These are phyloP conservation scores for Ceratocystis cacaofunesta DNA, from an alignment of 2,329 filamentous ascomycete genomes.

Conservation along the genomic window DNA sequence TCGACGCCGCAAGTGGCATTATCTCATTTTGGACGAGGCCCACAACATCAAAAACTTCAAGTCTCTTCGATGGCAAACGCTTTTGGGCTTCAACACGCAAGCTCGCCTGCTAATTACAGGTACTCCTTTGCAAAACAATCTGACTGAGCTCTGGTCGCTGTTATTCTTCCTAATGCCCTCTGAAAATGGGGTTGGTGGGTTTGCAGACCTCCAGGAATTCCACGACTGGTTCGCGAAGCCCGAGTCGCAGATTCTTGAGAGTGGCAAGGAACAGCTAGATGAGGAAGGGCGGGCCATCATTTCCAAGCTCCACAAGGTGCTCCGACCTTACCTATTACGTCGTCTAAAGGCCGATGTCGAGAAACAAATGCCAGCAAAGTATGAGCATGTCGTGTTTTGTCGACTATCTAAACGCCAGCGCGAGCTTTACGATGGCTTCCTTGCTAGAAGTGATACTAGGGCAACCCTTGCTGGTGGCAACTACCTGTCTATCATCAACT, in stretches of 20 bases:
- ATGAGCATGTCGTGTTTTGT: slow-evolving; percentile 93
- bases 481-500: slow-evolving; percentile 96
- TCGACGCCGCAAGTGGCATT: slow-evolving; percentile 86
- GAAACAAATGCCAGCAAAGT: slow-evolving; percentile 97
- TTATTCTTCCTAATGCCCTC: slow-evolving; percentile 94
- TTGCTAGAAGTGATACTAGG: slow-evolving; percentile 77
- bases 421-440: slow-evolving; percentile 90
- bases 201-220: slow-evolving; percentile 90
- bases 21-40: slow-evolving; percentile 94
- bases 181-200: slow-evolving; percentile 72
- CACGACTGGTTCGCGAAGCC: slow-evolving; percentile 92
- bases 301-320: slow-evolving; percentile 80
- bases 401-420: slow-evolving; percentile 88
- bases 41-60: slow-evolving; percentile 99
- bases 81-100: slow-evolving; percentile 84
- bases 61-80: slow-evolving; percentile 88
- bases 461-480: slow-evolving; percentile 84
- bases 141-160: slow-evolving; percentile 92
- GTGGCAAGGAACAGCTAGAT: slow-evolving; percentile 84
- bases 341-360: slow-evolving; percentile 93
- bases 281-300: slow-evolving; percentile 87
- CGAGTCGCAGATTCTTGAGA: slow-evolving; percentile 90
- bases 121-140: slow-evolving; percentile 89
- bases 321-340: slow-evolving; percentile 80
- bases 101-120: slow-evolving; percentile 79